Percentiles rank a stretch among this genome's conserved stretches.
phyloP scores from a whole-genome alignment of 257 asterid genomes.

The Rehmannia glutinosa region DNA sequence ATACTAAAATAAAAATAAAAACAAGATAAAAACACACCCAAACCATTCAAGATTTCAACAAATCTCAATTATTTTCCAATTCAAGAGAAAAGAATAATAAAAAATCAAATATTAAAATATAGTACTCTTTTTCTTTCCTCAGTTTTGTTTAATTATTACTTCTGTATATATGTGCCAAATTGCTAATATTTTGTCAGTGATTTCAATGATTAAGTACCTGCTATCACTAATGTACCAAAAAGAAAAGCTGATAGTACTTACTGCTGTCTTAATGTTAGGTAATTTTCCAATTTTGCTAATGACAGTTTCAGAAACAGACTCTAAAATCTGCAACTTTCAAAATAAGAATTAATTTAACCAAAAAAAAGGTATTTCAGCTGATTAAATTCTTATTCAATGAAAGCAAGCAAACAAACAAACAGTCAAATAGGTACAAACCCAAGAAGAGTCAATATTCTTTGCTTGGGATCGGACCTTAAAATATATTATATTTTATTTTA shows the following conservation, averaged over 20 bases:
- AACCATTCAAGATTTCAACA: too few species aligned
- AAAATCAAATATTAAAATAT: too few species aligned
- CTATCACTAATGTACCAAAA: slow-evolving; percentile 2
- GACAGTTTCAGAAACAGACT: background rate
- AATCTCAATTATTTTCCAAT: too few species aligned
- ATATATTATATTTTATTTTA: background rate
- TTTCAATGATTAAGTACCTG: slow-evolving; percentile 26
- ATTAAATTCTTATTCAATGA: slow-evolving; percentile 17
- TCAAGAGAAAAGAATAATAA: too few species aligned
- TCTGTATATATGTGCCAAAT: background rate
- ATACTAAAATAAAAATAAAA: too few species aligned
- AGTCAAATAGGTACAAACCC: slow-evolving; percentile 42
- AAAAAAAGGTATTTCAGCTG: background rate
- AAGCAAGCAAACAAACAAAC: slow-evolving; percentile 32
- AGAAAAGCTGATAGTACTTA: slow-evolving; percentile 19
- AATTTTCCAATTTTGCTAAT: slow-evolving; percentile 13
- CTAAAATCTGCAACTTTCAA: background rate
- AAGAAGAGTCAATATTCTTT: slow-evolving; percentile 65
- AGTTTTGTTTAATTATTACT: too few species aligned
- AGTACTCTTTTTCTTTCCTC: too few species aligned
- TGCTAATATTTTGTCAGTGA: slow-evolving; percentile 14
- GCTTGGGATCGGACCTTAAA: slow-evolving; percentile 39
- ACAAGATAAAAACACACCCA: too few species aligned
- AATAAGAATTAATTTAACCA: background rate
- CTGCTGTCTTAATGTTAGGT: slow-evolving; percentile 6